Evolutionary conservation across 106 monocot genomes (phyloP).

Genomic region (Xerophyta viscosa): DNA sequence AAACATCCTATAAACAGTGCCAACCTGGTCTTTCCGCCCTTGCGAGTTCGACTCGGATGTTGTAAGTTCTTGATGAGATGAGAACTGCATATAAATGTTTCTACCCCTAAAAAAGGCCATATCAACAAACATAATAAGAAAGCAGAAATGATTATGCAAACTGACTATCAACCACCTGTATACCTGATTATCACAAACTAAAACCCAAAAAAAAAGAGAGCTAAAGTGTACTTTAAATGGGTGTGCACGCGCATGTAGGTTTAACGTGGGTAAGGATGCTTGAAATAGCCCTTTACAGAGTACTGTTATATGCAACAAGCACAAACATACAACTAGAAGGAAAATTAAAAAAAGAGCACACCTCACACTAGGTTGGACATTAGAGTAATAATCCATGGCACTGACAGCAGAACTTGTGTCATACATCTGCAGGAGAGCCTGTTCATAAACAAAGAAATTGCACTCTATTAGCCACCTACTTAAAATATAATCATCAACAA

Average conservation of each 20-base stretch:
- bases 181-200: background rate
- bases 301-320: background rate
- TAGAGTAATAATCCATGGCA: constrained; percentile 55
- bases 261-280: no score
- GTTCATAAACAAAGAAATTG: background rate
- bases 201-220: no score
- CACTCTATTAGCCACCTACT: no score
- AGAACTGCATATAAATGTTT: constrained; percentile 79
- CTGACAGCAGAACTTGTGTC: constrained; percentile 50
- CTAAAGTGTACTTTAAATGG: no score
- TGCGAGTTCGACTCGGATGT: constrained; percentile 53
- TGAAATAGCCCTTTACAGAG: no score
- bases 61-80: constrained; percentile 80
- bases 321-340: background rate
- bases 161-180: no score
- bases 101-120: constrained; percentile 47
- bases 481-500: no score
- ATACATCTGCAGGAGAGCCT: constrained; percentile 90
- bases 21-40: constrained; percentile 70
- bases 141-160: background rate
- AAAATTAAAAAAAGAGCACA: constrained; percentile 7
- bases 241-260: no score
- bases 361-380: constrained; percentile 73
- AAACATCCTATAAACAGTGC: background rate
- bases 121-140: background rate